Base-by-base conservation (phyloP, 2,329 filamentous ascomycete genomes). In the Pseudogymnoascus sp. region DNA sequence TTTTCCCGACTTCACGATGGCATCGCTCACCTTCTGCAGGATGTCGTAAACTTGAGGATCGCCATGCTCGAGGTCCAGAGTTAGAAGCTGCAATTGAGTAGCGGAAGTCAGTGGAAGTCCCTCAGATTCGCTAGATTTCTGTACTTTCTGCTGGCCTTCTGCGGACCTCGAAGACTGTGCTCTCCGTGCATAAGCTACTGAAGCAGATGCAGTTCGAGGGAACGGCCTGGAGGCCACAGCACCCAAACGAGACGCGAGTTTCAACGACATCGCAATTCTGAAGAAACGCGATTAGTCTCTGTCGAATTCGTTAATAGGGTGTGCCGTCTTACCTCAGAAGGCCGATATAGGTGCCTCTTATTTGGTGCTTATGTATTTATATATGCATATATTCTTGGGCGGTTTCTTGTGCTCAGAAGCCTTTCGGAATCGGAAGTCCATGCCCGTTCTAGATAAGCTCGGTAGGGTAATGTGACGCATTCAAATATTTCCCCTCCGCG, bases 1-100 rank as follows among this genome's bases (percentile, higher is more conserved):
- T 16, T 58, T 16, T 9, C 12, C 35, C 28, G 42, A 58, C 11
- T 42, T 23, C 11, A 22, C 12, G 55, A 22, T 25, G 58, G 36
- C 23, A 33, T 59, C 28, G 42, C 76, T 70, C 77, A 95, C 92
- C 83, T 92, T 93, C 76, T 96, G 89, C 69, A 97, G 86, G 70
- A 97, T 97, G 61, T 90, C 86, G 74, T 87, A 96, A 67, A 97
- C 88, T 59, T 86, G 81, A 49, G 93, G 91, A 75, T 97, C 94
- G 67, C 91, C 91, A 71, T 94, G 84, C 73, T 92, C 82, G 60
- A 99, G 83, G 72, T 89, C 82, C 62, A 89, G 83, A 55, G 89
- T 84, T 61, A 99, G 86, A 62, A 97, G 79, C 92, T 97, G 68
- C 38, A 38, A 38, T 60, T 55, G 49, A 22, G 49, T 12, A 55